phyloP scores from a whole-genome alignment of 495 filamentous ascomycete genomes.

The Beverwykella pulmonaria region DNA sequence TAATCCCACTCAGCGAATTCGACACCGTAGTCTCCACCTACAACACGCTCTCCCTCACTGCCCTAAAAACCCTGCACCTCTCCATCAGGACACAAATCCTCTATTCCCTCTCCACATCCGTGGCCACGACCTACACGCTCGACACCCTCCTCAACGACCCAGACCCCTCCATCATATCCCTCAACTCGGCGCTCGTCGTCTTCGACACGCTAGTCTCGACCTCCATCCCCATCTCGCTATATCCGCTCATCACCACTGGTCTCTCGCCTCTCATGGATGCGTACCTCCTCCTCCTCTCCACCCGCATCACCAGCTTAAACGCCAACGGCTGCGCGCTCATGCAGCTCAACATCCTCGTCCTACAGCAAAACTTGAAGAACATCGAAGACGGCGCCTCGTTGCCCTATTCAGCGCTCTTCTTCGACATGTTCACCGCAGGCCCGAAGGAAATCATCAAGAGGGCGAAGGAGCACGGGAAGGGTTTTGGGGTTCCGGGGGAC shows the following conservation, averaged over 20 bases:
- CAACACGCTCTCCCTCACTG: constrained; percentile 71
- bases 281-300: constrained; percentile 66
- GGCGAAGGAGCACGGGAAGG: constrained; percentile 41
- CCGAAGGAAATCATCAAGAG: constrained; percentile 60
- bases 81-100: constrained; percentile 83
- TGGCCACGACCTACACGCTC: constrained; percentile 61
- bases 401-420: constrained; percentile 71
- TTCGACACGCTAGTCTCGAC: constrained; percentile 79
- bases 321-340: constrained; percentile 74
- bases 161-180: constrained; percentile 70
- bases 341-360: constrained; percentile 86
- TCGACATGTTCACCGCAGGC: constrained; percentile 76
- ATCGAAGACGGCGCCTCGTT: constrained; percentile 66
- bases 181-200: constrained; percentile 77
- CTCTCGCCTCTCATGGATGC: constrained; percentile 71
- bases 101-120: constrained; percentile 48
- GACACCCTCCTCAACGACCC: constrained; percentile 76
- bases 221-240: constrained; percentile 62
- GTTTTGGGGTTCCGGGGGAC: constrained; percentile 45
- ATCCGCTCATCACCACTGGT: constrained; percentile 58
- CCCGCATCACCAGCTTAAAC: constrained; percentile 70
- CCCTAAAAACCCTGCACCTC: constrained; percentile 82
- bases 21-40: constrained; percentile 82
- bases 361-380: constrained; percentile 94
- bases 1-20: constrained; percentile 61